Evolutionary conservation across 2,329 filamentous ascomycete species (phyloP).

Genomic region (Ophiosphaerella korrae): DNA sequence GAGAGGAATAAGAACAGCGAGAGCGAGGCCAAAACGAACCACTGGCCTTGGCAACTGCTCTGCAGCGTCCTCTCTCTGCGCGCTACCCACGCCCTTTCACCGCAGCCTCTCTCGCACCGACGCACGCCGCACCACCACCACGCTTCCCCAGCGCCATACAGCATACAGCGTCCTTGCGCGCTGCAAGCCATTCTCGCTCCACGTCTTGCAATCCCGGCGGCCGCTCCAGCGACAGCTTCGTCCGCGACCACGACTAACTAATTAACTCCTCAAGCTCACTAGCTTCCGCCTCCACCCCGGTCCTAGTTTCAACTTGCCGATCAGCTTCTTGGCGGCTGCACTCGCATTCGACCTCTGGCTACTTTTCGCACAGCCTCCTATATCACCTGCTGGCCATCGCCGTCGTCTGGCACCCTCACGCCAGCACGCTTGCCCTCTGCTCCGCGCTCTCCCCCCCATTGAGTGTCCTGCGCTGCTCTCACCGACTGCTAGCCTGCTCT

Average conservation of each 20-base stretch:
- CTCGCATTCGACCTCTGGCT: conserved; percentile 15
- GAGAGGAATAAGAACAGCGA: not conserved
- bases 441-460: conserved; percentile 26
- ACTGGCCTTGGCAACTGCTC: no score
- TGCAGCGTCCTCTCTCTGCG: not conserved
- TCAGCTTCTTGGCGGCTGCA: conserved; percentile 6
- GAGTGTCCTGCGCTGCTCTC: conserved; percentile 31
- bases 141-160: not conserved
- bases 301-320: conserved; percentile 8
- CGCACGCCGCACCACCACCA: not conserved
- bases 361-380: conserved; percentile 27
- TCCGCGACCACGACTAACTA: not conserved
- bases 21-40: not conserved
- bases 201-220: not conserved
- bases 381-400: conserved; percentile 22
- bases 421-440: conserved; percentile 8
- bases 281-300: conserved; percentile 7
- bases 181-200: no score
- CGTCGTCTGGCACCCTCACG: conserved; percentile 19
- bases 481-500: conserved; percentile 2
- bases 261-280: conserved; percentile 3
- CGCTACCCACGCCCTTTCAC: not conserved
- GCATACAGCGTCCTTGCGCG: no score
- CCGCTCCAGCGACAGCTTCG: no score
- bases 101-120: not conserved